These are phyloP conservation scores for Leucosporidium yakuticum DNA, from an alignment of 768 basidiomycete genomes.

Conservation along the genomic window DNA sequence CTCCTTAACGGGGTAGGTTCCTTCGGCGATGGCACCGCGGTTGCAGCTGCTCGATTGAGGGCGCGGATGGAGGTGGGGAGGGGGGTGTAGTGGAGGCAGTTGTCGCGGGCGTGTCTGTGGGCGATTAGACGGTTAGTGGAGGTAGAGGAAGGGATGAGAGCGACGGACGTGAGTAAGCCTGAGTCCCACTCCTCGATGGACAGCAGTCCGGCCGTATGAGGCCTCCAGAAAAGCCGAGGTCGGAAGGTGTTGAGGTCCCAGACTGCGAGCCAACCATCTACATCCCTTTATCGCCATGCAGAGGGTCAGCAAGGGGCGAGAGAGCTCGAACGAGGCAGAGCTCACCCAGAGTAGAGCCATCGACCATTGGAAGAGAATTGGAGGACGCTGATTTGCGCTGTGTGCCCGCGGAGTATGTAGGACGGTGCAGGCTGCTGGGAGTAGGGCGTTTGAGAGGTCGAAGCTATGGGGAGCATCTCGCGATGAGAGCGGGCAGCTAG, in stretches of 20 bases:
- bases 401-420: conserved; percentile 70
- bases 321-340: background rate
- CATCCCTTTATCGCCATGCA: conserved; percentile 48
- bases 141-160: background rate
- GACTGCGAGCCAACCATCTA: conserved; percentile 65
- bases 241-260: conserved; percentile 71
- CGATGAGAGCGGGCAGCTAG: no score
- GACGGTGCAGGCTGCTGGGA: conserved; percentile 48
- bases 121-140: background rate
- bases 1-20: conserved; percentile 53
- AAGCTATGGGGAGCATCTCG: no score
- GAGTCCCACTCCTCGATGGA: conserved; percentile 69
- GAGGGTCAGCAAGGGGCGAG: background rate
- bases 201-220: conserved; percentile 71
- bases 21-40: conserved; percentile 40
- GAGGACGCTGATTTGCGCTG: conserved; percentile 57
- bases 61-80: conserved; percentile 41
- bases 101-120: conserved; percentile 72
- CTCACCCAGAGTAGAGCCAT: conserved; percentile 67
- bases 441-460: no score
- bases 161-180: conserved; percentile 67
- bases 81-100: conserved; percentile 72
- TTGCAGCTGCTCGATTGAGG: conserved; percentile 47
- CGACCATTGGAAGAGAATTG: conserved; percentile 66
- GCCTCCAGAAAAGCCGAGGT: conserved; percentile 65